Evolutionary conservation across 805 yeast genomes (phyloP), one percentile per base, ranked within the genome.

Genomic region (Yarrowia yakushimensis): DNA sequence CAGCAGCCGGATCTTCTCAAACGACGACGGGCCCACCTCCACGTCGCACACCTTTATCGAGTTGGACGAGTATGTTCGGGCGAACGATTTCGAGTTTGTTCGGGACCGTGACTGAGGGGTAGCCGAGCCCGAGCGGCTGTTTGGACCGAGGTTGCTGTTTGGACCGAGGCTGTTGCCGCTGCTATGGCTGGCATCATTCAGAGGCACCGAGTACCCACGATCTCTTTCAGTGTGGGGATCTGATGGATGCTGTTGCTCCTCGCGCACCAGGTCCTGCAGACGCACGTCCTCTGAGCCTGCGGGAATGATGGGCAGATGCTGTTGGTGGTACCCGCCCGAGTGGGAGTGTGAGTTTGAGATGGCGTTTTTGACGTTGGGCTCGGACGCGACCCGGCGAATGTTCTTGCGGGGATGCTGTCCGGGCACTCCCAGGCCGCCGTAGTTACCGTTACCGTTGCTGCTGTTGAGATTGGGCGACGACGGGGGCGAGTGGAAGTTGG

Each of bases 1-100:
- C 55, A 94, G 76, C n/a, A 94, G 76, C 67, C 89, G 84, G 61
- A 94, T 83, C 72, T 90, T 93, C 67, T 92, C 97, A 72, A 94
- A 94, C 27, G 94, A 87, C 46, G 83, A 82, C 2, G 96, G 96
- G 6, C 86, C 82, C 20, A 96, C 99, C 69, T 88, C 90, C 10
- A 87, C 90, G 65, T 85, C 87, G 63, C 84, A 79, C 36, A 85
- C 81, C 69, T 85, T 88, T 62, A 87, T 87, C 12, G 97, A 84
- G 66, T 86, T 85, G 64, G 86, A 81, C 18, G 91, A 85, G 70
- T 88, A 88, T 66, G 85, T 83, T 66, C 96, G 78, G 8, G 79
- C 72, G 63, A 80, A 77, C 2, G 85, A 78, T 64, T 79, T 78
- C 62, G 79, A 74, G 69, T 86, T 70, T 67, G 80, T 67, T 68